A percentile compares a stretch with the other conserved stretches of the same genome.
phyloP scores from a whole-genome alignment of 2,329 filamentous ascomycete species.

The Phaeomoniella chlamydospora region DNA sequence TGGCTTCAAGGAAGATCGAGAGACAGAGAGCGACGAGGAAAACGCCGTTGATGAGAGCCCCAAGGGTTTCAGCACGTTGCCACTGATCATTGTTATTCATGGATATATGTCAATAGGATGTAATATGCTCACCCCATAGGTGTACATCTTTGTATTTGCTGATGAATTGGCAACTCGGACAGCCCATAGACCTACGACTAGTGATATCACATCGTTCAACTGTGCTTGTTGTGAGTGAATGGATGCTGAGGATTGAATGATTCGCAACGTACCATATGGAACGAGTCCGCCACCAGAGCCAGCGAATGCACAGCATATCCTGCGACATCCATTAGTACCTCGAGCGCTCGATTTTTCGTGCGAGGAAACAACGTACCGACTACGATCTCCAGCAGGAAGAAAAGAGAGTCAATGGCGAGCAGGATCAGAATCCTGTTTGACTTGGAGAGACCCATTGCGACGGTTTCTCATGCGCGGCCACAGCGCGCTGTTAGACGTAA shows the following conservation, averaged over 20 bases:
- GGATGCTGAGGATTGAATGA: background rate
- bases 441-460: constrained; percentile 54
- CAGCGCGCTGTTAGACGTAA: background rate
- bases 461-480: background rate
- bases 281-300: constrained; percentile 88
- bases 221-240: constrained; percentile 17
- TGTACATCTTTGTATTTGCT: constrained; percentile 74
- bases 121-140: constrained; percentile 61
- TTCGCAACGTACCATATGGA: constrained; percentile 66
- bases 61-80: constrained; percentile 92
- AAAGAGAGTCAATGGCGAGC: constrained; percentile 74
- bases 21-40: constrained; percentile 94
- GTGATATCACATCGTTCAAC: constrained; percentile 94
- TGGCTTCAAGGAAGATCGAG: constrained; percentile 88
- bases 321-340: constrained; percentile 12
- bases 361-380: constrained; percentile 36
- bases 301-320: constrained; percentile 80
- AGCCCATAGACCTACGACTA: constrained; percentile 87
- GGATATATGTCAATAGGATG: constrained; percentile 3
- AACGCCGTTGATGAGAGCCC: constrained; percentile 91
- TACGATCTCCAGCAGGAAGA: constrained; percentile 81
- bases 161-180: constrained; percentile 76
- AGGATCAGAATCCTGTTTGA: constrained; percentile 83
- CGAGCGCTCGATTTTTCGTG: background rate
- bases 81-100: constrained; percentile 41